These are phyloP conservation scores for Nadsonia fulvescens DNA, from an alignment of 805 yeast species.

Conservation along the genomic window DNA sequence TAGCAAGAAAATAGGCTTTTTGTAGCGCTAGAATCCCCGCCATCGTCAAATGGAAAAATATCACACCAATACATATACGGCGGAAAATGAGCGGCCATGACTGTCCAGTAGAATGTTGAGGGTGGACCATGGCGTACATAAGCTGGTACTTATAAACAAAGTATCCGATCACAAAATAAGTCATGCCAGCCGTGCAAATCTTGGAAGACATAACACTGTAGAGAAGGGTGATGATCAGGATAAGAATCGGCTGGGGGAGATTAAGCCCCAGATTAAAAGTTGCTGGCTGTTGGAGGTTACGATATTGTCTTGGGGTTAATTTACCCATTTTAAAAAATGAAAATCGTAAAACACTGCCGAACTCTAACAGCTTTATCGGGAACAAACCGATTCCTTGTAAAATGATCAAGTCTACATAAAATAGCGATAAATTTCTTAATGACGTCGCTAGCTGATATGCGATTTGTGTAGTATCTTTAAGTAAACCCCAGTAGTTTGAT, in stretches of 20 bases:
- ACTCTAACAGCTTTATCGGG: constrained; percentile 68
- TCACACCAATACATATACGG: constrained; percentile 61
- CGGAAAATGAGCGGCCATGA: constrained; percentile 87
- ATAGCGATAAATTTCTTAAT: constrained; percentile 58
- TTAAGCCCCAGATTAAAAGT: constrained; percentile 79
- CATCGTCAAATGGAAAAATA: constrained; percentile 80
- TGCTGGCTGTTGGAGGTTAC: constrained; percentile 71
- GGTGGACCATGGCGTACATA: constrained; percentile 79
- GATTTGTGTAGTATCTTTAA: constrained; percentile 77
- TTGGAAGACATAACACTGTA: constrained; percentile 84
- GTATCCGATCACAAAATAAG: constrained; percentile 72
- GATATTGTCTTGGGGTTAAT: constrained; percentile 69
- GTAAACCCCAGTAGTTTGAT: constrained; percentile 55
- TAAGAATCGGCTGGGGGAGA: constrained; percentile 78
- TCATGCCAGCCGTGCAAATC: constrained; percentile 65
- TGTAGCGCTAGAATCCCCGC: constrained; percentile 76
- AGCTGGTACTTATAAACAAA: constrained; percentile 83
- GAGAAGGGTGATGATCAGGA: constrained; percentile 66
- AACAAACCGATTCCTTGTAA: constrained; percentile 74
- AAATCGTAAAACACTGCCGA: constrained; percentile 62
- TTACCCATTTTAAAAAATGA: constrained; percentile 48
- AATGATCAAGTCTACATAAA: constrained; percentile 75
- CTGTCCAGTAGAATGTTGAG: constrained; percentile 91
- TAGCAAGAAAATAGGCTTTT: constrained; percentile 59
- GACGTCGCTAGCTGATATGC: constrained; percentile 79